These are phyloP conservation scores for Cordyceps cicadae DNA, from an alignment of 2,329 filamentous ascomycete species.

Conservation along the genomic window DNA sequence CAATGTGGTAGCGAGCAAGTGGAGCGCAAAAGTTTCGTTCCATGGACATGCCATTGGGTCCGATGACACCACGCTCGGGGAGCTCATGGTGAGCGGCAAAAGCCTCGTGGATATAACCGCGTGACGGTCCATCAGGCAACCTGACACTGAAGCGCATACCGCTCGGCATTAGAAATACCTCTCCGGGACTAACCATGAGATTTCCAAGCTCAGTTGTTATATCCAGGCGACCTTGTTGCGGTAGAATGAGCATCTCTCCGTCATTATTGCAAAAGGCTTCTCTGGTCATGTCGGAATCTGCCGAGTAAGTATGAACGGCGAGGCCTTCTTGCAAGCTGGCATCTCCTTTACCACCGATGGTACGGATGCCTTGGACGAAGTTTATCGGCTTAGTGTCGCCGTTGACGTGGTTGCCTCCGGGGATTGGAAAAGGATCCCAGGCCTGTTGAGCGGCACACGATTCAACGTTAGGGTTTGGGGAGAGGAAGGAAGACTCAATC, in stretches of 20 bases:
- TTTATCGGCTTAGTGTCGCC: slow-evolving; percentile 34
- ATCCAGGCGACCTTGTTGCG: slow-evolving; percentile 55
- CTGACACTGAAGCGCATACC: slow-evolving; percentile 42
- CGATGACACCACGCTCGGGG: slow-evolving; percentile 58
- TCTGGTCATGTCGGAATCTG: slow-evolving; percentile 38
- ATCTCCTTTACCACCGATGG: slow-evolving; percentile 41
- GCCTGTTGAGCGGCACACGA: slow-evolving; percentile 37
- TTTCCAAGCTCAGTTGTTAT: slow-evolving; percentile 61
- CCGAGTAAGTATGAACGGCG: slow-evolving; percentile 40
- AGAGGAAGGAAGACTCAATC: slow-evolving; percentile 36
- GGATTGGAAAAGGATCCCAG: slow-evolving; percentile 37
- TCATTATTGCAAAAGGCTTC: slow-evolving; percentile 49
- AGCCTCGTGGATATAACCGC: slow-evolving; percentile 60
- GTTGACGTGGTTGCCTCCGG: background rate
- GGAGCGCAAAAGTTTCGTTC: slow-evolving; percentile 57
- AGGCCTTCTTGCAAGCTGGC: slow-evolving; percentile 40
- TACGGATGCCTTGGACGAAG: slow-evolving; percentile 39
- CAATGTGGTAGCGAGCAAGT: slow-evolving; percentile 49
- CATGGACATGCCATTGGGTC: slow-evolving; percentile 58
- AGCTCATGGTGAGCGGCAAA: slow-evolving; percentile 58
- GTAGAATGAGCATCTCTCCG: slow-evolving; percentile 59
- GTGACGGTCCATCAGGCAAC: slow-evolving; percentile 42
- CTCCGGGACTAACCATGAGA: slow-evolving; percentile 57
- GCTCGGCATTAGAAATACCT: slow-evolving; percentile 57
- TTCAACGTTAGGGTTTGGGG: slow-evolving; percentile 37